A percentile compares a stretch with the other conserved stretches of the same genome.
Evolutionary conservation across 495 filamentous ascomycete genomes (phyloP).

Genomic region (Ascobolus immersus): DNA sequence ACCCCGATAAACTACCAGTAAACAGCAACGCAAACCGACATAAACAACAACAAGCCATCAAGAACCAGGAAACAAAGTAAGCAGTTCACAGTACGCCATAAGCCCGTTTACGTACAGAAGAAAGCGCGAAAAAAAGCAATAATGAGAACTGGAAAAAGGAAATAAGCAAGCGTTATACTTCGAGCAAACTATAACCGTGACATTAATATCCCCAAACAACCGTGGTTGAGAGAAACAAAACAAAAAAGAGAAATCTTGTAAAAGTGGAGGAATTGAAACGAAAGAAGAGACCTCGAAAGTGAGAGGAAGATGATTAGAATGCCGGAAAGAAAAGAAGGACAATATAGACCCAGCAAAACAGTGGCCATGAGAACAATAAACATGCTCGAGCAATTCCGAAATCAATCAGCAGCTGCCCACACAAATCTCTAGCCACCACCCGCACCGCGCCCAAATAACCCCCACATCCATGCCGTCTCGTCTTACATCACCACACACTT

Average conservation of each 20-base stretch:
- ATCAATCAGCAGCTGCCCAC: slow-evolving; percentile 4
- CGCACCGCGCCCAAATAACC: not conserved
- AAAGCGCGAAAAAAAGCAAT: too few relatives aligned
- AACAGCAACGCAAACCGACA: too few relatives aligned
- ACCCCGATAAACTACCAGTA: too few relatives aligned
- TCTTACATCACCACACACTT: slow-evolving; percentile 66
- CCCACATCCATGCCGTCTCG: not conserved
- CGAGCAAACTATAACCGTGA: too few relatives aligned
- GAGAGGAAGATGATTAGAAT: not conserved
- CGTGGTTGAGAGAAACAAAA: not conserved
- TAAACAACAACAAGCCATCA: too few relatives aligned
- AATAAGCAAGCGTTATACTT: too few relatives aligned
- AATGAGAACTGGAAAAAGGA: too few relatives aligned
- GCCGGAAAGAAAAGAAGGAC: slow-evolving; percentile 5
- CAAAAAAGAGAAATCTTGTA: not conserved
- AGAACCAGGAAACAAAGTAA: too few relatives aligned
- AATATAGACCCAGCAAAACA: slow-evolving; percentile 1
- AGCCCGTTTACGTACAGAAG: too few relatives aligned
- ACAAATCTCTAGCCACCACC: slow-evolving; percentile 2
- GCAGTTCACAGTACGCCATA: too few relatives aligned
- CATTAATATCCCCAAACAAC: not conserved
- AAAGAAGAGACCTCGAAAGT: not conserved
- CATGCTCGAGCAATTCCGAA: slow-evolving; percentile 1
- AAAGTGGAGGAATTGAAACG: not conserved
- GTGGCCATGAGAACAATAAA: slow-evolving; percentile 2